phyloP scores from a whole-genome alignment of 2,329 filamentous ascomycete species.

The Colletotrichum lini region DNA sequence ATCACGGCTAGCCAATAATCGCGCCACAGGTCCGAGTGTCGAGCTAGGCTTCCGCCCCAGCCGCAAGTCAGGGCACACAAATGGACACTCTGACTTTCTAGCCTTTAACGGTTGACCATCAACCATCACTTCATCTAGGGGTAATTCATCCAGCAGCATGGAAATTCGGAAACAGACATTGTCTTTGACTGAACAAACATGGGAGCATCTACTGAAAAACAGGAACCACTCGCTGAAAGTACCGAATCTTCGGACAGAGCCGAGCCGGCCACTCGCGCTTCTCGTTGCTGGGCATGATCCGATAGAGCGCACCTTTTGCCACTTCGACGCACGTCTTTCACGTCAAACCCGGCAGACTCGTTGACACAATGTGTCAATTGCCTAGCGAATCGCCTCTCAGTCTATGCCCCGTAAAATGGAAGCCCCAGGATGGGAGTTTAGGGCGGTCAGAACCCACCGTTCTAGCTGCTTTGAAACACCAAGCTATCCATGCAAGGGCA shows the following conservation, averaged over 20 bases:
- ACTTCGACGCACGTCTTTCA: constrained; percentile 18
- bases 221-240: background rate
- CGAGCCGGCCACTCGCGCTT: no score
- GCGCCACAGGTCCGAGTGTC: constrained; percentile 19
- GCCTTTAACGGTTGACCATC: background rate
- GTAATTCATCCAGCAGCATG: background rate
- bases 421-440: constrained; percentile 17
- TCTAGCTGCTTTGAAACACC: constrained; percentile 31
- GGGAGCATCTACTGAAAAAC: constrained; percentile 12
- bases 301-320: constrained; percentile 8
- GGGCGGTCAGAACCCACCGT: constrained; percentile 20
- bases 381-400: background rate
- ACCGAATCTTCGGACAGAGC: background rate
- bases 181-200: constrained; percentile 8
- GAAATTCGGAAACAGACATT: background rate
- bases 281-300: background rate
- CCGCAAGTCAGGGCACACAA: constrained; percentile 7
- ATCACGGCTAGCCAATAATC: constrained; percentile 34
- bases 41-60: constrained; percentile 7
- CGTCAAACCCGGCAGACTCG: background rate
- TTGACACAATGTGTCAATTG: background rate
- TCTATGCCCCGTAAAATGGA: background rate
- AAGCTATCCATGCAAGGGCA: constrained; percentile 34
- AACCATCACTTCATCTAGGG: no score
- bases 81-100: constrained; percentile 17